These are phyloP conservation scores for Citrus cavaleriei DNA, from an alignment of 345 rosid genomes.

Conservation along the genomic window DNA sequence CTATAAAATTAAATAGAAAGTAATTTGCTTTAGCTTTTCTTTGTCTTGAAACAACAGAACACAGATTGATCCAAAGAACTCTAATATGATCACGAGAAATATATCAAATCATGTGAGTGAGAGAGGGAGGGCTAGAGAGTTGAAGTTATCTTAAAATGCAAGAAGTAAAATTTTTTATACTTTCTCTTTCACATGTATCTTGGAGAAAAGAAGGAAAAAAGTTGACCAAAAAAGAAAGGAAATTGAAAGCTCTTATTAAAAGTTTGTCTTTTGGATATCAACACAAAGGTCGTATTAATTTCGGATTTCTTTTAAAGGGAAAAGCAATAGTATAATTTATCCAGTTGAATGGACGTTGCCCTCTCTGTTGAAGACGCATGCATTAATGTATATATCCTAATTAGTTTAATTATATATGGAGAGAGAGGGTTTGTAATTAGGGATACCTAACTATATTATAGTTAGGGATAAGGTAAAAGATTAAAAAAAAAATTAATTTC, in stretches of 20 bases:
- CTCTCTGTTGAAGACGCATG: not conserved
- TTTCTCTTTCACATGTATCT: slow-evolving; percentile 23
- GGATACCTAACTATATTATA: too few relatives aligned
- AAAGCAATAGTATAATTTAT: not conserved
- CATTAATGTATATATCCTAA: not conserved
- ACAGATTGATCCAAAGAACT: not conserved
- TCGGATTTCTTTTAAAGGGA: not conserved
- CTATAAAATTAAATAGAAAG: not conserved
- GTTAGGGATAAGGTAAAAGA: too few relatives aligned
- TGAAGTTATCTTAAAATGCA: not conserved
- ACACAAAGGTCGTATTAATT: not conserved
- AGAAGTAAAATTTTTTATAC: not conserved
- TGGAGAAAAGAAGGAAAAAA: slow-evolving; percentile 2
- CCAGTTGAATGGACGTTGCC: not conserved
- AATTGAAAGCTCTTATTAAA: not conserved
- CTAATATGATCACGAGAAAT: slow-evolving; percentile 18
- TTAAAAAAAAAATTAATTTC: too few relatives aligned
- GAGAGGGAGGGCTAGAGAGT: not conserved
- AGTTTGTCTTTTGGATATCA: not conserved
- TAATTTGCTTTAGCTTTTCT: not conserved
- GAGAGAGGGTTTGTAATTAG: not conserved
- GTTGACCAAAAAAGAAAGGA: not conserved
- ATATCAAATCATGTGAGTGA: slow-evolving; percentile 13
- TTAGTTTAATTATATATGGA: too few relatives aligned
- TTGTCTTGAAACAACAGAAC: slow-evolving; percentile 2